phyloP scores from a whole-genome alignment of 371 early-diverging fungal genomes.

The Massospora cicadina region DNA sequence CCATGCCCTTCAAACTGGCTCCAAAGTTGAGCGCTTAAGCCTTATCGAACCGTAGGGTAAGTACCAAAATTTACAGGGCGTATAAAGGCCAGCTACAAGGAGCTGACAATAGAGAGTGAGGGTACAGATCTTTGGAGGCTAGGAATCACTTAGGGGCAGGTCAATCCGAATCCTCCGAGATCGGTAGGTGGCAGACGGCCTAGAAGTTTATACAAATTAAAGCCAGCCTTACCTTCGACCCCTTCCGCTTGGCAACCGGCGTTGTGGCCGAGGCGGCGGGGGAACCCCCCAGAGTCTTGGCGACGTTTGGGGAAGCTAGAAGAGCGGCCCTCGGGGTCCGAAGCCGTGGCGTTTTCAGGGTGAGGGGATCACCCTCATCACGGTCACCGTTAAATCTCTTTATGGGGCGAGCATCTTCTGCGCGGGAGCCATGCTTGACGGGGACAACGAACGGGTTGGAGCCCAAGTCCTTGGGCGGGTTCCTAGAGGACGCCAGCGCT shows the following conservation, averaged over 20 bases:
- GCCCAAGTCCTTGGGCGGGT: neutral
- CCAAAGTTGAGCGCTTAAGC: no score
- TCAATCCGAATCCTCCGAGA: neutral
- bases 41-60: no score
- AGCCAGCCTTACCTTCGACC: neutral
- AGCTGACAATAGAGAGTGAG: no score
- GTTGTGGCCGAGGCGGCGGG: neutral
- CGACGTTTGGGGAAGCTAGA: neutral
- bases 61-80: no score
- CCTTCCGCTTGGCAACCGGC: neutral
- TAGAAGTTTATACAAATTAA: neutral
- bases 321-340: neutral
- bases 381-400: neutral
- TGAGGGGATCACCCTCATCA: neutral
- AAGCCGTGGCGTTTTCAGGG: neutral
- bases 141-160: no score
- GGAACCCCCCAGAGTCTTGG: neutral
- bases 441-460: neutral
- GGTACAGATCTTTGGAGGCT: no score
- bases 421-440: neutral
- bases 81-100: no score
- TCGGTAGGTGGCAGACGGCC: neutral
- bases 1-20: no score
- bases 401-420: neutral
- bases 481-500: neutral